Evolutionary conservation across 495 filamentous ascomycete species (phyloP).

Genomic region (Penicillium desertorum): DNA sequence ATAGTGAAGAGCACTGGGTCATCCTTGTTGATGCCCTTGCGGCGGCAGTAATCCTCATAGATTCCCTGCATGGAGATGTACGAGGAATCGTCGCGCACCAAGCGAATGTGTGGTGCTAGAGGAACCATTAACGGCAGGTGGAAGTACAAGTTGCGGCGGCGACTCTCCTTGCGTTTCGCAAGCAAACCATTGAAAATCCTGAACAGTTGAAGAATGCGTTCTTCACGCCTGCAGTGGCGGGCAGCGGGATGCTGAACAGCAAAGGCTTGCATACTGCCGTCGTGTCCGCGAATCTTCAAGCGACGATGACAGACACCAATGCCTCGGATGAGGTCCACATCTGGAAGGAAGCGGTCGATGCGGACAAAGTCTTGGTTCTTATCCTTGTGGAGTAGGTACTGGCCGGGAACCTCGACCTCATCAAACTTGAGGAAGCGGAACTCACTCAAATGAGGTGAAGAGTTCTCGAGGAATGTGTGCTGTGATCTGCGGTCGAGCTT

Average conservation of each 20-base stretch:
- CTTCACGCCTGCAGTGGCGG: slow-evolving; percentile 86
- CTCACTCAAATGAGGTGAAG: slow-evolving; percentile 87
- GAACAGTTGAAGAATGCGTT: slow-evolving; percentile 95
- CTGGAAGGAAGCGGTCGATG: slow-evolving; percentile 93
- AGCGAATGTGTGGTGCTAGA: slow-evolving; percentile 84
- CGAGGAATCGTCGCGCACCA: slow-evolving; percentile 91
- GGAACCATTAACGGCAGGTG: slow-evolving; percentile 94
- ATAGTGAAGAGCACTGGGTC: slow-evolving; percentile 93
- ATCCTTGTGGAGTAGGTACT: slow-evolving; percentile 94
- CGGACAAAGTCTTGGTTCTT: slow-evolving; percentile 98
- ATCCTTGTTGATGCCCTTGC: slow-evolving; percentile 83
- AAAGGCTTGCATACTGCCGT: slow-evolving; percentile 92
- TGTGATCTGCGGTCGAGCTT: slow-evolving; percentile 85
- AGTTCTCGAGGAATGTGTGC: slow-evolving; percentile 70
- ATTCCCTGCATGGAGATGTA: slow-evolving; percentile 93
- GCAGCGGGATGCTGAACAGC: slow-evolving; percentile 94
- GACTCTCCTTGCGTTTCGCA: slow-evolving; percentile 87
- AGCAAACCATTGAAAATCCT: slow-evolving; percentile 92
- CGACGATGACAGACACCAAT: slow-evolving; percentile 88
- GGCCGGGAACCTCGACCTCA: slow-evolving; percentile 95
- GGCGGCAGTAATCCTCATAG: slow-evolving; percentile 92
- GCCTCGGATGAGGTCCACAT: slow-evolving; percentile 85
- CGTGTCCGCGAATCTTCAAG: slow-evolving; percentile 94
- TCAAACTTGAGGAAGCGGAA: slow-evolving; percentile 97
- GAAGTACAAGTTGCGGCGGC: slow-evolving; percentile 91